These are phyloP conservation scores for Gracilaria gracilis DNA, from an alignment of 23 red algal genomes.

Conservation along the genomic window DNA sequence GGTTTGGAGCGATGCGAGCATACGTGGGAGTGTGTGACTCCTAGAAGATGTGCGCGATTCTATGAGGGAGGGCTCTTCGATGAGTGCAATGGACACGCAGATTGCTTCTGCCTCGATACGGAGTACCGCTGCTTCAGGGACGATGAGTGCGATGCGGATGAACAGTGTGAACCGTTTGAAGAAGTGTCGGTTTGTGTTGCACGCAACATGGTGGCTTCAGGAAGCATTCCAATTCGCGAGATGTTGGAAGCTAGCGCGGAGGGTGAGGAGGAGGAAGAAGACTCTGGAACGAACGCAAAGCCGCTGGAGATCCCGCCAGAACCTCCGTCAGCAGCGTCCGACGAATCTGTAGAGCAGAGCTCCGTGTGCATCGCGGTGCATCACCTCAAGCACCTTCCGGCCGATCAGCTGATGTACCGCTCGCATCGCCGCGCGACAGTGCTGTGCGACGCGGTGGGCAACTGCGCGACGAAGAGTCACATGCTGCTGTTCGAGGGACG, in stretches of 20 bases:
- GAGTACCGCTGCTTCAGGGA: slow-evolving; percentile 6
- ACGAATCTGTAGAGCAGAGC: neutral
- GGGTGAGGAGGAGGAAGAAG: neutral
- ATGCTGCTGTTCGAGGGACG: neutral
- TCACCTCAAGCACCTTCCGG: neutral
- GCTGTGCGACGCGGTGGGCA: slow-evolving; percentile 7
- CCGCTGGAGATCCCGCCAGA: neutral
- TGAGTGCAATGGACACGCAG: neutral
- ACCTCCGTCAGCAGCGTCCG: neutral
- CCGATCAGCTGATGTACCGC: slow-evolving; percentile 1
- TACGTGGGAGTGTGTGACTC: neutral
- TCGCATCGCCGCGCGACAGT: neutral
- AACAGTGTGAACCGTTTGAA: neutral
- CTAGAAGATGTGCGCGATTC: neutral
- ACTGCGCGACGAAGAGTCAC: slow-evolving; percentile 36
- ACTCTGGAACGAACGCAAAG: neutral
- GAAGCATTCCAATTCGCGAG: neutral
- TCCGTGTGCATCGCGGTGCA: slow-evolving; percentile 15
- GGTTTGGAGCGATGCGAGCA: neutral
- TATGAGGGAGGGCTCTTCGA: neutral
- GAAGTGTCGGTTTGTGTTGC: neutral
- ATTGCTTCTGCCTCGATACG: slow-evolving; percentile 11
- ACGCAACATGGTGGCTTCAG: neutral
- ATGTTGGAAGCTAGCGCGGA: neutral
- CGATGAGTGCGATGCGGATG: neutral